Evolutionary conservation across 1,284 basidiomycete species (phyloP).

Genomic region (Earliella scabrosa): DNA sequence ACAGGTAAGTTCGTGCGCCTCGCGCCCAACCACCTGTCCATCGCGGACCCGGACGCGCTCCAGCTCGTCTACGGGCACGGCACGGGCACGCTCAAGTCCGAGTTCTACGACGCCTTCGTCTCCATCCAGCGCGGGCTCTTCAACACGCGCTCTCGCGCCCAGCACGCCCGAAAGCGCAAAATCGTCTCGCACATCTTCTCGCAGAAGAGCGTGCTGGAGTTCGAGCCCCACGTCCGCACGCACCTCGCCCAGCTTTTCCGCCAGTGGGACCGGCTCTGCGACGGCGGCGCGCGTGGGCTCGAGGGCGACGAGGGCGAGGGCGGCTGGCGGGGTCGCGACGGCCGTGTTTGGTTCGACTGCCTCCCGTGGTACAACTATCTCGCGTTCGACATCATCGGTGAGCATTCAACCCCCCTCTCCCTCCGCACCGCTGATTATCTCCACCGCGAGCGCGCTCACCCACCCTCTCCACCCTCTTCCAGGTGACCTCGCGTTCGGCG

Average conservation of each 20-base stretch:
- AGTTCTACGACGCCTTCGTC: constrained; percentile 77
- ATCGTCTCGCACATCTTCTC: constrained; percentile 89
- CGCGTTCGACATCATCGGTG: constrained; percentile 86
- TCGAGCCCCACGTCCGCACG: constrained; percentile 74
- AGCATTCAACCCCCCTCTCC: too few species aligned
- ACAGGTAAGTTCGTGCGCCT: constrained; percentile 83
- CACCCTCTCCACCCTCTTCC: background rate
- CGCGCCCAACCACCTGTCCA: constrained; percentile 86
- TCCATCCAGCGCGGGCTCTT: constrained; percentile 79
- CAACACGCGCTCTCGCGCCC: constrained; percentile 82
- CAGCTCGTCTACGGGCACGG: constrained; percentile 80
- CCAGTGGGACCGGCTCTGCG: constrained; percentile 85
- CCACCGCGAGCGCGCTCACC: background rate
- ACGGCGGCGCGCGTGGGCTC: constrained; percentile 50
- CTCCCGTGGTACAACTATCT: constrained; percentile 82
- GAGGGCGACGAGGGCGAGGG: constrained; percentile 70
- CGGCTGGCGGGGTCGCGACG: constrained; percentile 64
- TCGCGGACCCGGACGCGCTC: constrained; percentile 81
- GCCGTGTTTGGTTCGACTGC: constrained; percentile 74
- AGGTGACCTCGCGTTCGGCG: constrained; percentile 85
- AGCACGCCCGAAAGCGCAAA: constrained; percentile 90
- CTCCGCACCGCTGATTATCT: background rate
- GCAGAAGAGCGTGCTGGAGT: constrained; percentile 81
- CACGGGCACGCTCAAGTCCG: constrained; percentile 76
- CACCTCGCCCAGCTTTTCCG: constrained; percentile 65